phyloP scores from a whole-genome alignment of 495 filamentous ascomycete species.

The Tuber magnatum region DNA sequence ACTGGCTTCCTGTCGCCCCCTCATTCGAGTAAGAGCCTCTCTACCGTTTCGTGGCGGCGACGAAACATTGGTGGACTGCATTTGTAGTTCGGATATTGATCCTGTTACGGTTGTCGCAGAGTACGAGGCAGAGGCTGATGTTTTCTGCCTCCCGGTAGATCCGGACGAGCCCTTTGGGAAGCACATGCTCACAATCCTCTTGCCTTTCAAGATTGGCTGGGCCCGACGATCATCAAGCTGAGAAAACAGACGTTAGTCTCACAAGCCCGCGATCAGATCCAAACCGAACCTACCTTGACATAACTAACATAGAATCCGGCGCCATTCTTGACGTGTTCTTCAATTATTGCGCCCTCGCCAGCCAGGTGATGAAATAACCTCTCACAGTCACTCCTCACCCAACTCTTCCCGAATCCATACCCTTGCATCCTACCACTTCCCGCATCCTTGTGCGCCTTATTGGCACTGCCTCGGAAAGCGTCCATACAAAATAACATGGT shows the following conservation, averaged over 20 bases:
- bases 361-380: conserved; percentile 47
- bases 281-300: conserved; percentile 46
- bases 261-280: neutral
- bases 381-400: conserved; percentile 48
- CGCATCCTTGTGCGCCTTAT: conserved; percentile 44
- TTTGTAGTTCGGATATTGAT: conserved; percentile 43
- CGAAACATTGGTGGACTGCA: conserved; percentile 66
- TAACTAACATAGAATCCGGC: conserved; percentile 57
- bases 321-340: conserved; percentile 52
- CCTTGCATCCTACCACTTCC: conserved; percentile 36
- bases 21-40: conserved; percentile 34
- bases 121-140: conserved; percentile 2
- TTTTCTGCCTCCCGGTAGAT: neutral
- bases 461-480: conserved; percentile 44
- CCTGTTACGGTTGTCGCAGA: neutral
- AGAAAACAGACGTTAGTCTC: conserved; percentile 46
- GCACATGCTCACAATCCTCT: conserved; percentile 52
- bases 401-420: conserved; percentile 46
- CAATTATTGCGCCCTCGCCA: conserved; percentile 45
- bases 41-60: conserved; percentile 54
- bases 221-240: conserved; percentile 47
- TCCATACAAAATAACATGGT: conserved; percentile 52
- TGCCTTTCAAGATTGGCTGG: conserved; percentile 44
- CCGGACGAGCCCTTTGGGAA: conserved; percentile 41
- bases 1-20: conserved; percentile 41